A percentile compares a stretch with the other conserved stretches of the same genome.
Evolutionary conservation across 2,329 filamentous ascomycete genomes (phyloP).

Genomic region (Orbilia javanica): DNA sequence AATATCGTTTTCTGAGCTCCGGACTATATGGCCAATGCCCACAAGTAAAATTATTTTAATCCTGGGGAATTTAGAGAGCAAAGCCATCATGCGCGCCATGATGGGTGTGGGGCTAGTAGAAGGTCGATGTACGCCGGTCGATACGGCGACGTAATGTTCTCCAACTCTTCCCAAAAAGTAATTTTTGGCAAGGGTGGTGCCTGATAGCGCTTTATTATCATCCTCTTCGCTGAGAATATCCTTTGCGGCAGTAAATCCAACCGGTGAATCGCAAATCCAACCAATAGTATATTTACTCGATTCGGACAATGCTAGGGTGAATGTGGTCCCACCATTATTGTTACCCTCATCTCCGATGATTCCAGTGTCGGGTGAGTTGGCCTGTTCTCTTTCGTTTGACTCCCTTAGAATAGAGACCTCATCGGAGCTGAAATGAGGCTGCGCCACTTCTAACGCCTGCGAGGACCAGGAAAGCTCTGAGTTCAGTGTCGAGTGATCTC

Average conservation of each 20-base stretch:
- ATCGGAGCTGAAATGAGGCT: neutral
- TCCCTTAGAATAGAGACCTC: neutral
- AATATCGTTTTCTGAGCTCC: neutral
- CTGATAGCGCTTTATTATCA: conserved; percentile 55
- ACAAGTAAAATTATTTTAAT: conserved; percentile 25
- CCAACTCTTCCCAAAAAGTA: conserved; percentile 26
- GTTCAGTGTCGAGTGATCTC: neutral
- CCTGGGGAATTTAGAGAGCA: conserved; percentile 22
- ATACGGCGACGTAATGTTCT: conserved; percentile 32
- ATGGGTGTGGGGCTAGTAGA: conserved; percentile 13
- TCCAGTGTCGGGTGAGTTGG: neutral
- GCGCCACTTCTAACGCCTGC: neutral
- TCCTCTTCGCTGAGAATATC: conserved; percentile 63
- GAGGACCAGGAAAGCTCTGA: neutral
- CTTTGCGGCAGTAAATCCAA: conserved; percentile 62
- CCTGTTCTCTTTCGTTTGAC: neutral
- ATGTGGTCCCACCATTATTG: neutral
- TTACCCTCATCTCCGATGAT: neutral
- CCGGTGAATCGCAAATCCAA: conserved; percentile 63
- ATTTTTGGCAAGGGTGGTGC: conserved; percentile 7
- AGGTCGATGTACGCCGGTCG: neutral
- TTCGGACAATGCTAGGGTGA: neutral
- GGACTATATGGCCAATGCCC: conserved; percentile 8
- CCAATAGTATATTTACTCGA: conserved; percentile 62
- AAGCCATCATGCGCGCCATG: neutral